Evolutionary conservation across 2,329 filamentous ascomycete genomes (phyloP).

Genomic region (Pseudogymnoascus sp.): DNA sequence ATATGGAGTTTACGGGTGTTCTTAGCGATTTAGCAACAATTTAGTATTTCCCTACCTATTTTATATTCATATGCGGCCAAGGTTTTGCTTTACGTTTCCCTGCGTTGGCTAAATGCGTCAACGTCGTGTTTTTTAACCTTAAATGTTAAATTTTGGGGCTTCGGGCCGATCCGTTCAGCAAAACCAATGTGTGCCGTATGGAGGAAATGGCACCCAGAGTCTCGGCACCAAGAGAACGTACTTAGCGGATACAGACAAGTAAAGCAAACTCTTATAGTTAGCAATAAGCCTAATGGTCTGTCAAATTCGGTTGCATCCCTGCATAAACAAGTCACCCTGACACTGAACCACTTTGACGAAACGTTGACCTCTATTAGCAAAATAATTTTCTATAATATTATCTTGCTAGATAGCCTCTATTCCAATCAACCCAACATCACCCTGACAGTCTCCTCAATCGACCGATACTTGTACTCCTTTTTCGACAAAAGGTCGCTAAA

Average conservation of each 20-base stretch:
- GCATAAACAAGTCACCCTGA: background rate
- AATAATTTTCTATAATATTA: background rate
- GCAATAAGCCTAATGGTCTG: background rate
- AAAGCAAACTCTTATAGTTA: background rate
- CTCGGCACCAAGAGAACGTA: background rate
- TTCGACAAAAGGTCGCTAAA: conserved; percentile 16
- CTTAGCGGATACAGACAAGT: background rate
- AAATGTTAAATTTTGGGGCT: background rate
- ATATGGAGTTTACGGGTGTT: background rate
- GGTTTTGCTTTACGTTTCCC: background rate
- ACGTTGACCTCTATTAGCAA: background rate
- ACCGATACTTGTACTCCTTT: conserved; percentile 12
- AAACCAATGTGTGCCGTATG: background rate
- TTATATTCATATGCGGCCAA: background rate
- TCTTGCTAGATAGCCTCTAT: background rate
- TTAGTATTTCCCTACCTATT: background rate
- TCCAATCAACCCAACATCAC: conserved; percentile 14
- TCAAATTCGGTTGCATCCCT: background rate
- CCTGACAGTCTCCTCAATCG: conserved; percentile 18
- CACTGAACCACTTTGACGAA: background rate
- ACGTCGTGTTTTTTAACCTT: background rate
- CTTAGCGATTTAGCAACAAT: background rate
- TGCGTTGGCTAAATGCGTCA: background rate
- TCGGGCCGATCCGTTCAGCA: conserved; percentile 1
- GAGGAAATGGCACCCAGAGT: background rate